Conservation (phyloP, 176 grass and related monocot species). For the Rhynchospora pubera region DNA sequence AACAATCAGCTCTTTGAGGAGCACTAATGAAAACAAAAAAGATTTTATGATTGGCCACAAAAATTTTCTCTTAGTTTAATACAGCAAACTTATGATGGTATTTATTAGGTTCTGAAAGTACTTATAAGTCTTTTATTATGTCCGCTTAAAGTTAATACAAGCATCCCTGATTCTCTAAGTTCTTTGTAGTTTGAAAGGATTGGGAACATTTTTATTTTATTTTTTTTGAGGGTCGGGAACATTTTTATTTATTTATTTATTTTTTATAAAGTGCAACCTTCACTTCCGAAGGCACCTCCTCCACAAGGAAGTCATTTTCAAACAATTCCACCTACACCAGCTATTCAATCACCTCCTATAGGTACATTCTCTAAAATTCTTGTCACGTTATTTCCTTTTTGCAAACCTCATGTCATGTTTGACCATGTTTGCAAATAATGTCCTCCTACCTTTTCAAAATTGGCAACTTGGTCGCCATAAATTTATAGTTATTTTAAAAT, state of each 20-base stretch:
- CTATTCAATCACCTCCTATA: neutral
- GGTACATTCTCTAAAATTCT: neutral
- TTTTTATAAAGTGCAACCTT: slow-evolving; percentile 12
- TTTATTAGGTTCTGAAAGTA: neutral
- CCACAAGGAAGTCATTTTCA: slow-evolving; percentile 8
- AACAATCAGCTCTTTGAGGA: neutral
- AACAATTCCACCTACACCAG: neutral
- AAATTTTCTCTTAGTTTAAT: neutral
- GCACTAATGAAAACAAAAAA: neutral
- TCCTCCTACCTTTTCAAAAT: neutral
- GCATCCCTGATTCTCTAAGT: neutral
- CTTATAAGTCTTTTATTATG: neutral
- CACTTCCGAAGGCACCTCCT: slow-evolving; percentile 1
- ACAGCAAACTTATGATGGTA: neutral
- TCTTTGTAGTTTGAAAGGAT: neutral
- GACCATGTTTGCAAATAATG: neutral
- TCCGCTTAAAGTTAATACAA: neutral
- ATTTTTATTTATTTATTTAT: neutral
- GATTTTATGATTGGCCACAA: neutral
- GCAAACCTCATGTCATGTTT: neutral
- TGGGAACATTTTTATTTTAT: no score
- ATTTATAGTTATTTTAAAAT: neutral
- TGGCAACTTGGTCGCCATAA: neutral
- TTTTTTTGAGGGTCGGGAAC: no score
- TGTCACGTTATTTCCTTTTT: neutral